phyloP scores from a whole-genome alignment of 169 alveolate species.

The Plasmodium vivax region DNA sequence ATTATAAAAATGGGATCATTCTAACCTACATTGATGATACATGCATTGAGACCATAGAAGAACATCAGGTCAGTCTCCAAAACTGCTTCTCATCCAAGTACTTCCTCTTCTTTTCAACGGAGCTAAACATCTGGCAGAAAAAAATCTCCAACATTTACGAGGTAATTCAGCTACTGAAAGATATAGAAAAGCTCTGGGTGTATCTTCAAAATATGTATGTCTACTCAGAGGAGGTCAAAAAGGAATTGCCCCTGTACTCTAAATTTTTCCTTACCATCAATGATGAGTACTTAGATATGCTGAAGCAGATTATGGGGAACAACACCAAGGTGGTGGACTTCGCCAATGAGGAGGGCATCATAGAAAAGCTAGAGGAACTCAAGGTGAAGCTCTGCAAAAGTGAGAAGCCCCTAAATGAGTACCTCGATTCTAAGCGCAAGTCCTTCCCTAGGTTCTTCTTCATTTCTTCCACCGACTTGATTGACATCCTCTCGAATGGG shows the following conservation, averaged over 20 bases:
- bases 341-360: slow-evolving; percentile 89
- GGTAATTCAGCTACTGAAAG: slow-evolving; percentile 92
- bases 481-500: slow-evolving; percentile 96
- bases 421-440: slow-evolving; percentile 95
- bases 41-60: slow-evolving; percentile 96
- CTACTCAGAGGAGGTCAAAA: slow-evolving; percentile 96
- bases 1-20: slow-evolving; percentile 88
- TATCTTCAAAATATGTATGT: slow-evolving; percentile 96
- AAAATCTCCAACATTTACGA: slow-evolving; percentile 93
- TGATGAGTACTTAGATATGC: slow-evolving; percentile 92
- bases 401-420: slow-evolving; percentile 96
- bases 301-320: slow-evolving; percentile 84
- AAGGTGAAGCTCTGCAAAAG: slow-evolving; percentile 92
- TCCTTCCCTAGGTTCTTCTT: slow-evolving; percentile 98
- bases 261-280: slow-evolving; percentile 95
- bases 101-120: slow-evolving; percentile 93
- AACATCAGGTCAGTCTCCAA: slow-evolving; percentile 93
- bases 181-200: slow-evolving; percentile 96
- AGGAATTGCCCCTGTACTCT: slow-evolving; percentile 96
- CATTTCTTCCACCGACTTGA: slow-evolving; percentile 95
- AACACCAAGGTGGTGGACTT: slow-evolving; percentile 82
- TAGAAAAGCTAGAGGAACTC: slow-evolving; percentile 90
- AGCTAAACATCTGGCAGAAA: slow-evolving; percentile 93
- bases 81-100: slow-evolving; percentile 95
- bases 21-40: slow-evolving; percentile 93